Percentiles rank a stretch among this genome's conserved stretches.
Evolutionary conservation across 163 green algal genomes (phyloP).

Genomic region (Volvox carteri): DNA sequence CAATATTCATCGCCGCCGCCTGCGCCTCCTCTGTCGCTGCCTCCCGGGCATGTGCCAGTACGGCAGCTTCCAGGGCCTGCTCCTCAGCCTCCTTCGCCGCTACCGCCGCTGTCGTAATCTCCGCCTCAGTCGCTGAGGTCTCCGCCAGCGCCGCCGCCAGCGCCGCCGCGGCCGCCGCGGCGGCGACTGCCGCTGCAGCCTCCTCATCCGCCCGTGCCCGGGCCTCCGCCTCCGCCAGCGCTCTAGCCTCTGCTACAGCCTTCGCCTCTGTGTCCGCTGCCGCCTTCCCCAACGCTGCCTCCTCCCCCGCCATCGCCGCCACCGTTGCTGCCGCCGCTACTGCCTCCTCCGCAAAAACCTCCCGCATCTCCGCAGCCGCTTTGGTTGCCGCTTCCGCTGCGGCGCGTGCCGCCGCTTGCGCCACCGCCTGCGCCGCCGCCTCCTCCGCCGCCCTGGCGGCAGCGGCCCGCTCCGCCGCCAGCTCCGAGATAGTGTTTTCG

Average conservation of each 20-base stretch:
- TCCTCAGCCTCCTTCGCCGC: neutral
- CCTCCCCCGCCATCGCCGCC: neutral
- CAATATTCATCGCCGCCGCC: neutral
- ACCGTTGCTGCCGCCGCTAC: neutral
- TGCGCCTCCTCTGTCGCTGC: neutral
- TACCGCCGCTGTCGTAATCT: neutral
- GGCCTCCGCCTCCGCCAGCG: neutral
- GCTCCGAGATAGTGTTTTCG: slow-evolving; percentile 31
- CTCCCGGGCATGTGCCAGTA: neutral
- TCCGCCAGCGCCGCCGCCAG: neutral
- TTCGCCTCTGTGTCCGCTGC: neutral
- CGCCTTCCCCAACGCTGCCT: neutral
- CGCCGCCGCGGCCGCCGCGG: neutral
- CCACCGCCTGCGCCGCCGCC: slow-evolving; percentile 7
- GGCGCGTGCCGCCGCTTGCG: neutral
- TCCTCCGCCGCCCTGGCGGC: slow-evolving; percentile 27
- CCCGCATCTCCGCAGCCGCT: neutral
- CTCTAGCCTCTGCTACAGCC: neutral
- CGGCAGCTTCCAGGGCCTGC: neutral
- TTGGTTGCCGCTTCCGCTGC: neutral
- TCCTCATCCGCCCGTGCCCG: neutral
- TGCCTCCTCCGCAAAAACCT: neutral
- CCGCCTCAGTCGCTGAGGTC: neutral
- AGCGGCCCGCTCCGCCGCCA: neutral
- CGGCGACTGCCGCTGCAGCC: neutral